Percentiles rank a stretch among this genome's conserved stretches.
phyloP scores from a whole-genome alignment of 495 filamentous ascomycete genomes.

The Penicillium pulvis region DNA sequence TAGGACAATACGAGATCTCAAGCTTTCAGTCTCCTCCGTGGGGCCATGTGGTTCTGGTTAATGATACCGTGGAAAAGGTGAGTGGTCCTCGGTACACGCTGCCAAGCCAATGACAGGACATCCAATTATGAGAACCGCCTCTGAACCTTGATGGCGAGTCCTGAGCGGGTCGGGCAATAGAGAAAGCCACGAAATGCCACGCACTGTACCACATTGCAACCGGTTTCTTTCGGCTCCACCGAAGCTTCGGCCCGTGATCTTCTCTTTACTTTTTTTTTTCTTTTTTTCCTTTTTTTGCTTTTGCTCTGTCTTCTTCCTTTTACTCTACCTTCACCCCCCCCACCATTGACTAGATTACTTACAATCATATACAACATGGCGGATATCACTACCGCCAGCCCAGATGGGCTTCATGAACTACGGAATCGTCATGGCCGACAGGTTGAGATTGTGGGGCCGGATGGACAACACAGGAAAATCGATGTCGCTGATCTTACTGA shows the following conservation, averaged over 20 bases:
- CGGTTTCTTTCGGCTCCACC: slow-evolving; percentile 1
- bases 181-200: background rate
- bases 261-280: background rate
- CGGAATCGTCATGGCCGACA: slow-evolving; percentile 16
- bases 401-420: slow-evolving; percentile 9
- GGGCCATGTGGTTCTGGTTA: background rate
- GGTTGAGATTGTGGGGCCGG: slow-evolving; percentile 16
- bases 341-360: too few relatives aligned
- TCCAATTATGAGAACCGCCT: background rate
- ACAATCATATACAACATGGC: background rate
- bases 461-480: slow-evolving; percentile 18
- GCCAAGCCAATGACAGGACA: background rate
- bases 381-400: slow-evolving; percentile 1
- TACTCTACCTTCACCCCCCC: background rate
- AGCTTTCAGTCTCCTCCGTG: slow-evolving; percentile 4
- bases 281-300: background rate
- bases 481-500: slow-evolving; percentile 11
- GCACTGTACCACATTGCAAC: background rate
- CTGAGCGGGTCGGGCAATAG: slow-evolving; percentile 2
- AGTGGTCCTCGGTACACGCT: background rate
- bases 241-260: slow-evolving; percentile 9
- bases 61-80: background rate
- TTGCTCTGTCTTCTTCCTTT: background rate
- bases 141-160: background rate
- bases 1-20: slow-evolving; percentile 3